Base-by-base conservation (phyloP, 805 yeast genomes). In the Barnettozyma salicaria region DNA sequence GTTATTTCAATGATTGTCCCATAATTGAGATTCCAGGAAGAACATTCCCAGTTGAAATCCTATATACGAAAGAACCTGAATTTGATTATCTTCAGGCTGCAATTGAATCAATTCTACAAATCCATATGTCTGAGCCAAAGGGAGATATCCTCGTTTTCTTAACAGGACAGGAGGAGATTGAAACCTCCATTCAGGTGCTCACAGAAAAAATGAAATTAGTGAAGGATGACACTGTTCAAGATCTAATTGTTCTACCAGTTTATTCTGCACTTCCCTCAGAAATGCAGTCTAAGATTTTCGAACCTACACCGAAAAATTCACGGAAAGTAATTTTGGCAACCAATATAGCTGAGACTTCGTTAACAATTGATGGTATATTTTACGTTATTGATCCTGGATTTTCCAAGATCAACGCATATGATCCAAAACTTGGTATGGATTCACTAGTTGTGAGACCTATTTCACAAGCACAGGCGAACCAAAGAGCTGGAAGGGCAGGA, bases 401-500 rank as follows among this genome's bases (percentile, higher is more conserved):
- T 59, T 90, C 89, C 12, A 92, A 92, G 59, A 75, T 89, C 32
- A 89, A 86, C 50, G 85, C 87, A 2, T 90, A 82, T 61, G 92
- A 88, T 55, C 79, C 96, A 2, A 76, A 83, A 48, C 63, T 86
- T 12, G 95, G 97, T 13, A 89, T 92, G 89, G 97, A 90, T 52
- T 78, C 90, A 6, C 68, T 92, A 50, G 68, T 77, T 7, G 82
- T 88, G 3, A 72, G 80, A 12, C 95, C 96, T 1, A 87, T 92
- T 32, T 90, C 97, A 0, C 83, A 84, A 50, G 97, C 98, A 0
- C 95, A 89, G 55, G 97, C 97, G 0, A 84, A 84, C 48, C 98
- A 92, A 61, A 72, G 98, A 55, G 76, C 95, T 31, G 98, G 98
- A 39, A 75, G 98, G 56, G 98, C 98, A 0, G 98, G 98, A 32